A percentile compares a stretch with the other conserved stretches of the same genome.
Evolutionary conservation across 2,329 filamentous ascomycete species (phyloP).

Genomic region (Penicillium sp.): DNA sequence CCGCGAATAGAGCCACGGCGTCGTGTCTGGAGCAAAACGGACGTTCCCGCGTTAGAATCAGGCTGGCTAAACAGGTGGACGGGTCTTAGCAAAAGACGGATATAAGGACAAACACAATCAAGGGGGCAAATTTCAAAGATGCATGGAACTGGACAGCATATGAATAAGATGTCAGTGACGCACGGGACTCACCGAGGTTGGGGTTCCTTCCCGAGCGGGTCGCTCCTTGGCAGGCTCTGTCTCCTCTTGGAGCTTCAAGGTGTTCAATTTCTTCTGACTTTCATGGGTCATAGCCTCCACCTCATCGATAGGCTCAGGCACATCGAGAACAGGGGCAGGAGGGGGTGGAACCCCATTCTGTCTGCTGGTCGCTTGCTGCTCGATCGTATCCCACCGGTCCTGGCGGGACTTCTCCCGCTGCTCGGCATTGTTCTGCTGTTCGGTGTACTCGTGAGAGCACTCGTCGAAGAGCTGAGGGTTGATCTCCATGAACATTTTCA

Average conservation of each 20-base stretch:
- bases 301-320: slow-evolving; percentile 58
- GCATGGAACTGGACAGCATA: slow-evolving; percentile 21
- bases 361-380: slow-evolving; percentile 70
- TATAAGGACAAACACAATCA: slow-evolving; percentile 13
- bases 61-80: slow-evolving; percentile 37
- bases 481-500: slow-evolving; percentile 99
- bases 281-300: slow-evolving; percentile 75
- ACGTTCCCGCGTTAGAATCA: slow-evolving; percentile 47
- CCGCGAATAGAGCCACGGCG: slow-evolving; percentile 41
- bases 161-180: slow-evolving; percentile 24
- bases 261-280: slow-evolving; percentile 81
- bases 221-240: slow-evolving; percentile 51
- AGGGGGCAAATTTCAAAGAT: slow-evolving; percentile 15
- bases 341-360: slow-evolving; percentile 48
- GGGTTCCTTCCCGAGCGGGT: slow-evolving; percentile 36
- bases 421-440: slow-evolving; percentile 89
- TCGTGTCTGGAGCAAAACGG: slow-evolving; percentile 46
- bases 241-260: slow-evolving; percentile 82
- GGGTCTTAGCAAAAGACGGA: slow-evolving; percentile 42
- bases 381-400: slow-evolving; percentile 82
- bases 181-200: slow-evolving; percentile 45
- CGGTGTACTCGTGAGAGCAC: slow-evolving; percentile 96
- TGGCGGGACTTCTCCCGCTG: slow-evolving; percentile 75
- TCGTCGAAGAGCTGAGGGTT: slow-evolving; percentile 98
- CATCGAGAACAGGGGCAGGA: slow-evolving; percentile 39